These are phyloP conservation scores for Gardenia jasminoides DNA, from an alignment of 257 asterid genomes.

Conservation along the genomic window DNA sequence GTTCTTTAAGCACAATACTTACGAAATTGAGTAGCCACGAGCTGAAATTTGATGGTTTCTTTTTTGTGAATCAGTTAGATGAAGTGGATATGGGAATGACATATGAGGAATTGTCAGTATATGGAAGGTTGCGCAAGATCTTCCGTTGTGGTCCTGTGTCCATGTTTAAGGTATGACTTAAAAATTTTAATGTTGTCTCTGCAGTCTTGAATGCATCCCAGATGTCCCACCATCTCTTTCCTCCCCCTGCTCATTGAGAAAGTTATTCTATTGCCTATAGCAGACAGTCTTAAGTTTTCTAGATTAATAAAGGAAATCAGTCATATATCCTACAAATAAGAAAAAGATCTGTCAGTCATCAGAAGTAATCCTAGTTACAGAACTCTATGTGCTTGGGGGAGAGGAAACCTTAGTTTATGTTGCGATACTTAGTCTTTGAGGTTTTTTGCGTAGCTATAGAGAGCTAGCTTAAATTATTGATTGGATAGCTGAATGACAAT, in stretches of 20 bases:
- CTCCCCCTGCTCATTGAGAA: background rate
- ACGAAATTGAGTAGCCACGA: constrained; percentile 1
- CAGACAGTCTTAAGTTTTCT: background rate
- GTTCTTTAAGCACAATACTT: background rate
- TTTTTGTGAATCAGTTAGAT: constrained; percentile 60
- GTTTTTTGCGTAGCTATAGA: too few relatives aligned
- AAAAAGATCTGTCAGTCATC: too few relatives aligned
- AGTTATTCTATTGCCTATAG: background rate
- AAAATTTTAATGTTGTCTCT: background rate
- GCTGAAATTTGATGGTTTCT: constrained; percentile 17
- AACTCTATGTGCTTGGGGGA: too few relatives aligned
- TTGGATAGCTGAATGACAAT: too few relatives aligned
- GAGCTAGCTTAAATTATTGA: too few relatives aligned
- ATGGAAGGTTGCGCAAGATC: constrained; percentile 90
- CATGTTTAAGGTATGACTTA: constrained; percentile 78
- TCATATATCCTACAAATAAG: too few relatives aligned
- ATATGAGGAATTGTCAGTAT: constrained; percentile 85
- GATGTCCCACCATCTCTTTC: background rate
- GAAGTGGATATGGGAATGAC: constrained; percentile 99
- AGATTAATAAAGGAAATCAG: background rate
- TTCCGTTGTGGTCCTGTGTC: constrained; percentile 96
- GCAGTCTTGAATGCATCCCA: background rate
- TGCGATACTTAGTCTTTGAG: too few relatives aligned
- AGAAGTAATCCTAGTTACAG: too few relatives aligned
- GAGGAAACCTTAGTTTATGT: too few relatives aligned